phyloP scores from a whole-genome alignment of 345 rosid genomes.

The Euphorbia tirucalli region DNA sequence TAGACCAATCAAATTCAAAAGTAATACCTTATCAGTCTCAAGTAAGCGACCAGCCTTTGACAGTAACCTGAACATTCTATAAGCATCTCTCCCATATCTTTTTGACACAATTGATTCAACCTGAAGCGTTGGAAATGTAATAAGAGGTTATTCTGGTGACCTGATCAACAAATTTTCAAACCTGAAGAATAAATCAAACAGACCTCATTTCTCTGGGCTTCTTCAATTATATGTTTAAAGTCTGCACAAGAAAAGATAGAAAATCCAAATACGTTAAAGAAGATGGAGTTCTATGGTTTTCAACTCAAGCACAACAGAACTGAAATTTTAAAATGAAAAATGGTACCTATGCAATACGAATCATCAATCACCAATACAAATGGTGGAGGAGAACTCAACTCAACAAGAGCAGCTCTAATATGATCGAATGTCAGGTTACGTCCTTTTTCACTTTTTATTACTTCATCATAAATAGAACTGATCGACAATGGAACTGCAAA shows the following conservation, averaged over 20 bases:
- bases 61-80: slow-evolving; percentile 71
- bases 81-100: slow-evolving; percentile 68
- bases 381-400: slow-evolving; percentile 51
- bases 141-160: slow-evolving; percentile 7
- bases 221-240: slow-evolving; percentile 56
- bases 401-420: slow-evolving; percentile 55
- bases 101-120: slow-evolving; percentile 68
- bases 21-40: slow-evolving; percentile 74
- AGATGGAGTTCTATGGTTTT: background rate
- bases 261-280: slow-evolving; percentile 7
- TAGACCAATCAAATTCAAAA: background rate
- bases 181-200: slow-evolving; percentile 10
- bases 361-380: slow-evolving; percentile 42
- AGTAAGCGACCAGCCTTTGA: slow-evolving; percentile 44
- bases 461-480: slow-evolving; percentile 72
- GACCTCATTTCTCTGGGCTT: slow-evolving; percentile 83
- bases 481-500: slow-evolving; percentile 66
- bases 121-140: slow-evolving; percentile 32
- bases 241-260: slow-evolving; percentile 44
- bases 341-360: slow-evolving; percentile 55
- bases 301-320: background rate
- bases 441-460: slow-evolving; percentile 70
- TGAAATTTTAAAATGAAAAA: slow-evolving; percentile 13
- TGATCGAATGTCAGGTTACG: slow-evolving; percentile 71
- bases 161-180: slow-evolving; percentile 4